A percentile compares a stretch with the other conserved stretches of the same genome.
Evolutionary conservation across 352 stramenopile species (phyloP).

Genomic region (Thalassiosira livingstoniorum): DNA sequence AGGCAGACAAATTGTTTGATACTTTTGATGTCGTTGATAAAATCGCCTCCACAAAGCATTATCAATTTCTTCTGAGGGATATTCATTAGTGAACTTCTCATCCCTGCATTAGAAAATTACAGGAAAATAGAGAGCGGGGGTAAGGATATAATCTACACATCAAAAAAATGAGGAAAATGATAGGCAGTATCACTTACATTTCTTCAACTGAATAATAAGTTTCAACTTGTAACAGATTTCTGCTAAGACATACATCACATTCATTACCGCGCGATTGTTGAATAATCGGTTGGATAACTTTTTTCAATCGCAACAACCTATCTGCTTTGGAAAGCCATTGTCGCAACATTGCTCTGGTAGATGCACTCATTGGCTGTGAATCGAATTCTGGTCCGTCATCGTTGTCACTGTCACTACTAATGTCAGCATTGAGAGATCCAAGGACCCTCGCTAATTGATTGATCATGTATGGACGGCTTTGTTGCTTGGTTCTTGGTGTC

Average conservation of each 20-base stretch:
- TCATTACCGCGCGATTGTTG: conserved; percentile 91
- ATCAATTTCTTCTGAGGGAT: conserved; percentile 88
- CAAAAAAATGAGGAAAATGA: no score
- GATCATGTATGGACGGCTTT: conserved; percentile 92
- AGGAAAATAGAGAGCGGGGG: background rate
- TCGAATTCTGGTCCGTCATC: conserved; percentile 90
- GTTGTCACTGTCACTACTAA: conserved; percentile 90
- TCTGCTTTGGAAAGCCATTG: conserved; percentile 91
- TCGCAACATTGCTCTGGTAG: conserved; percentile 92
- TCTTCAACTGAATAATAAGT: conserved; percentile 72
- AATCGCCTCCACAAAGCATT: conserved; percentile 95
- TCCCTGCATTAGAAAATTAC: conserved; percentile 52
- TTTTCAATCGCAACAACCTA: conserved; percentile 88
- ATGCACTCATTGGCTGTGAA: conserved; percentile 89
- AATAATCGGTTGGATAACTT: conserved; percentile 92
- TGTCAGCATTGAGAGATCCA: conserved; percentile 91
- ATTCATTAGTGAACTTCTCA: conserved; percentile 90
- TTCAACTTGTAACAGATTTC: conserved; percentile 94
- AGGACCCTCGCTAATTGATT: conserved; percentile 96
- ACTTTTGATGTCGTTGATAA: conserved; percentile 92
- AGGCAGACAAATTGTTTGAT: conserved; percentile 94
- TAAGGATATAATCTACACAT: background rate
- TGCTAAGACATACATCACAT: conserved; percentile 94
- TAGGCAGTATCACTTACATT: no score
- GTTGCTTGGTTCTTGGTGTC: conserved; percentile 91